phyloP scores from a whole-genome alignment of 129 eudicot genomes.

The Erigeron canadensis region DNA sequence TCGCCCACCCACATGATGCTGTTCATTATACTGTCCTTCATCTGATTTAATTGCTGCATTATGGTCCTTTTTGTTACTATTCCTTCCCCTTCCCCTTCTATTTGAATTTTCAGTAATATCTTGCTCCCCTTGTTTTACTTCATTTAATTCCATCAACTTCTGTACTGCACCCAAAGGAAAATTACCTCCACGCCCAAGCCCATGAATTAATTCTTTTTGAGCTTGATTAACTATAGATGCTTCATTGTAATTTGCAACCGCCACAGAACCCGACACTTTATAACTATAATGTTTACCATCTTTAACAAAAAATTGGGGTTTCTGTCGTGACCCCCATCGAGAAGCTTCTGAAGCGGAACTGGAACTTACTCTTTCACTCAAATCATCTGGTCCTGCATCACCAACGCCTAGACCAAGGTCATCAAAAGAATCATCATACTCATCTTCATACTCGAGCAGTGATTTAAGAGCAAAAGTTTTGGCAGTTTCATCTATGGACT shows the following conservation, averaged over 20 bases:
- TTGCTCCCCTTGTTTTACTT: conserved; percentile 34
- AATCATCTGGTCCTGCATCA: conserved; percentile 72
- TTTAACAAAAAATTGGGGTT: conserved; percentile 84
- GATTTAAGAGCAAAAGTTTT: not conserved
- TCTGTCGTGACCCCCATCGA: conserved; percentile 77
- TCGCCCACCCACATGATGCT: conserved; percentile 20
- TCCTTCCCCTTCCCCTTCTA: conserved; percentile 47
- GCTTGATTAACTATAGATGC: conserved; percentile 63
- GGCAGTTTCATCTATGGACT: not conserved
- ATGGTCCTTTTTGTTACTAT: conserved; percentile 43
- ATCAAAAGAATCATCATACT: conserved; percentile 3
- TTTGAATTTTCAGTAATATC: conserved; percentile 29
- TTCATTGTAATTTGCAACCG: conserved; percentile 71
- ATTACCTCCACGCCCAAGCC: conserved; percentile 94
- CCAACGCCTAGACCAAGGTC: conserved; percentile 68
- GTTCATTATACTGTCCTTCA: conserved; percentile 24
- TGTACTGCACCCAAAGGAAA: conserved; percentile 63
- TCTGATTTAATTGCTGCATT: conserved; percentile 38
- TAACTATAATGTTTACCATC: conserved; percentile 97
- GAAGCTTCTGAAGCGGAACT: conserved; percentile 35
- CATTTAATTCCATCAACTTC: conserved; percentile 43
- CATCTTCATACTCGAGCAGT: not conserved
- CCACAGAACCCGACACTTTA: conserved; percentile 88
- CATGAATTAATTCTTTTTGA: conserved; percentile 69
- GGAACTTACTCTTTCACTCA: conserved; percentile 38